Base-by-base conservation (phyloP, 345 rosid genomes). In the Citrus hindsii region DNA sequence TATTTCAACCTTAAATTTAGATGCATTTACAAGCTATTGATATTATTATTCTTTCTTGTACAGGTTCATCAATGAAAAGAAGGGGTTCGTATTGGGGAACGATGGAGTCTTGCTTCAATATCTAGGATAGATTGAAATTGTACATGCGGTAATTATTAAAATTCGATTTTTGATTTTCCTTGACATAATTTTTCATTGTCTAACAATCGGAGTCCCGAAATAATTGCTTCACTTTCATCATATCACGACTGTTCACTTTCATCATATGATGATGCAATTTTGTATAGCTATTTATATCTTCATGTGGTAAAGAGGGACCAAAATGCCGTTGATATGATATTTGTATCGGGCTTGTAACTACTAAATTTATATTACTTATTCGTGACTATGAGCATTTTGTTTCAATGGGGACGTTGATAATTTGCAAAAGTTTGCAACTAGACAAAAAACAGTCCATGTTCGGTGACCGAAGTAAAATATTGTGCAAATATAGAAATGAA, bases 21-120 rank as follows among this genome's bases (percentile, higher is more conserved):
- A 33, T 12, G 67, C 13, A 67, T 69, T 58, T 8, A 55, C 59
- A 51, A 73, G 65, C 51, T 69, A 51, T 48, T 79, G 67, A 60
- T 66, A 10, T 59, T 73, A 5, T 12, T 25, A 21, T 10, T 76
- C 69, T 75, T 79, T 58, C 6, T 69, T 32, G 14, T 72, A 30
- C 80, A 95, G 98, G 91, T 95, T 95, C 83, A 91, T 95, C 58
- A 78, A 92, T 78, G 96, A 91, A 68, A 87, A 74, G 73, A 88
- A 90, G 87, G 99, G 98, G 4, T 93, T 95, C 77, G 97, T 93
- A 63, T 83, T 92, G 46, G 98, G 98, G 62, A 95, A 93, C 38
- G 95, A 95, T 58, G 97, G 99, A 7, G 98, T 93, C 56, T 90
- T 95, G 90, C 98, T 93, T 78, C 97, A 95, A 81, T 95, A 88